Conservation (phyloP, 169 alveolate genomes). For the Plasmodium vivax region DNA sequence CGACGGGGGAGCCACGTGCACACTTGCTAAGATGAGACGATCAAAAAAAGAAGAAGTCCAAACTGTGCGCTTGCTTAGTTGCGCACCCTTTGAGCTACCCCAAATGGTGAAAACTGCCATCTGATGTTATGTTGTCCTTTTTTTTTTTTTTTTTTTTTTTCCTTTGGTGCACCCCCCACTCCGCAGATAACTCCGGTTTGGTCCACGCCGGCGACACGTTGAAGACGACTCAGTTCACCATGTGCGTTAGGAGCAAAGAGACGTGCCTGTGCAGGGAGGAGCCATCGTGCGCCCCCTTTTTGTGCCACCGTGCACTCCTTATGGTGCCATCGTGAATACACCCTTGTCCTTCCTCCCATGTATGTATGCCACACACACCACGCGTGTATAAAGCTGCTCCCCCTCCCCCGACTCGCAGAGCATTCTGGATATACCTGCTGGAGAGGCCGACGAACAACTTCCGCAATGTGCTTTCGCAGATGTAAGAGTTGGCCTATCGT, state of each 20-base stretch:
- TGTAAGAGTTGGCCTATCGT: slow-evolving; percentile 2
- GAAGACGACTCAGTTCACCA: slow-evolving; percentile 52
- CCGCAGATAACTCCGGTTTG: slow-evolving; percentile 37
- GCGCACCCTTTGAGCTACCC: neutral
- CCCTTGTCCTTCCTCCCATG: neutral
- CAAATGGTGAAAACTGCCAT: neutral
- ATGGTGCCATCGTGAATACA: neutral
- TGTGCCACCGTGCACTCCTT: too few species aligned
- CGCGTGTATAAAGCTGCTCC: neutral
- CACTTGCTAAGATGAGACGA: neutral
- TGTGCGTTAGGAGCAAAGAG: slow-evolving; percentile 9
- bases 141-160: neutral
- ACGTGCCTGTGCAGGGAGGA: neutral
- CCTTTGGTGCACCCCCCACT: neutral
- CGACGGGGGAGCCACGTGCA: neutral
- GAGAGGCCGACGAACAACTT: slow-evolving; percentile 51
- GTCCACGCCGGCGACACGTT: slow-evolving; percentile 43
- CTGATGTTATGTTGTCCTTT: neutral
- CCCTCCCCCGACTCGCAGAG: neutral
- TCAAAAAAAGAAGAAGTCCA: neutral
- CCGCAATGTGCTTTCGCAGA: slow-evolving; percentile 63
- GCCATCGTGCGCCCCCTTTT: neutral
- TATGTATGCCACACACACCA: neutral
- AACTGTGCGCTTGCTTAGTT: neutral
- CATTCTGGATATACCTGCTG: slow-evolving; percentile 51